Evolutionary conservation across 768 basidiomycete genomes (phyloP), one percentile per base, ranked within the genome.

Genomic region (Hygrocybe punicea): DNA sequence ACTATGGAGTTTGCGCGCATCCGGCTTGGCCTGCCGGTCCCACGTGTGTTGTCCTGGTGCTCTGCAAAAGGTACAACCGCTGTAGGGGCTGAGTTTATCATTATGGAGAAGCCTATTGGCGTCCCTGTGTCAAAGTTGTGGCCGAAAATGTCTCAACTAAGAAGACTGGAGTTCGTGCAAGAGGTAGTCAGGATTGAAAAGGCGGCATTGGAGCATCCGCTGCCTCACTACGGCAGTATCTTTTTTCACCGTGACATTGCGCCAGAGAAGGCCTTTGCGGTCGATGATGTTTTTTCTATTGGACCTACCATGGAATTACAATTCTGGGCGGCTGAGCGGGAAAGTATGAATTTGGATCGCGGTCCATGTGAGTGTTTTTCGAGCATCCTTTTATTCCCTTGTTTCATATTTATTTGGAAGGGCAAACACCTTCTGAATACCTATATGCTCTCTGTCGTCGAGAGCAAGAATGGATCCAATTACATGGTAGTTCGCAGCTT

Each of bases 141-240:
- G 67, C 37, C 17, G 11, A 47, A 42, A n/a, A 53, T 66, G 16
- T 16, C 50, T 39, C 24, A 13, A 35, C 48, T 45, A 37, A 24
- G 40, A 21, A 56, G 11, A 60, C 33, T 2, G 17, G 56, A 42
- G 44, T 57, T 69, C 39, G 53, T 70, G 6, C 57, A 59, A 16
- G 54, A 55, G 17, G 46, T 69, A 35, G 42, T 69, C 34, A 58
- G 59, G 14, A 56, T 71, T 6, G 67, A 69, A 53, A 56, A 54
- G 35, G 55, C 47, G 21, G 60, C 73, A 25, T 25, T 57, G 37
- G 49, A 21, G 11, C 39, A 58, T 34, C 51, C 29, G n/a, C 73
- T 75, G 56, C 62, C 70, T 14, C 65, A 63, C 19, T 64, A 69
- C n/a, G 73, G 72, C 33, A 74, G 71, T 51, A 58, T 75, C 45